Base-by-base conservation (phyloP, 345 rosid species). In the Sapria himalayana region DNA sequence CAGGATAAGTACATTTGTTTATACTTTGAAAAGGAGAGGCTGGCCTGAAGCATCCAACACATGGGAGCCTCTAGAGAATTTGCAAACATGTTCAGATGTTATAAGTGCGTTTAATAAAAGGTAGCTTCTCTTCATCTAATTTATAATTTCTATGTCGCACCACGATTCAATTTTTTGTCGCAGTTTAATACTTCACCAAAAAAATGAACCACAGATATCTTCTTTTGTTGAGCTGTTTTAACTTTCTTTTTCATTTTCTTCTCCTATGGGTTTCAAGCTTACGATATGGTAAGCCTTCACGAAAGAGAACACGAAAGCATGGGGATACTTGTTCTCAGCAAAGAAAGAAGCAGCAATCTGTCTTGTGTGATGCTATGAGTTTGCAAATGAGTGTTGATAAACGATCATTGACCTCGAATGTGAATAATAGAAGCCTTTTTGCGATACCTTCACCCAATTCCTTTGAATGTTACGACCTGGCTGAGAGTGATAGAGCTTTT, bases 11-110 rank as follows among this genome's bases (percentile, higher is more conserved):
- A n/a, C 40, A 19, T 9, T 9, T 33, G 19, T 22, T 38, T 40
- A 7, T 31, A 29, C 43, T 38, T 15, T 52, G 63, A 52, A 29
- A 73, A 91, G 99, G 99, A 92, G 96, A 12, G 94, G 85, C 19
- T 91, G 99, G 99, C 85, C 99, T 0, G 96, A 84, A 54, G 66
- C 89, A 3, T 68, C 89, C 2, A 91, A 91, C 57, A 91, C 99
- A 15, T 91, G 99, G 99, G 99, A 91, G 65, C 99, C 99, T 15
- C 33, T 80, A 32, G 94, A 78, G 78, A 91, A 91, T 58, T 79
- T 91, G 19, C 72, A 59, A 56, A 69, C 92, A n/a, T 80, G 92
- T 59, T 65, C 80, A 21, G 99, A 91, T 64, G 85, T 91, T 54
- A 72, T 91, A 4, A 94, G 80, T 39, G 79, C 92, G 44, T 91